Evolutionary conservation across 257 asterid species (phyloP), one percentile per base, ranked within the genome.

Genomic region (Avicennia marina): DNA sequence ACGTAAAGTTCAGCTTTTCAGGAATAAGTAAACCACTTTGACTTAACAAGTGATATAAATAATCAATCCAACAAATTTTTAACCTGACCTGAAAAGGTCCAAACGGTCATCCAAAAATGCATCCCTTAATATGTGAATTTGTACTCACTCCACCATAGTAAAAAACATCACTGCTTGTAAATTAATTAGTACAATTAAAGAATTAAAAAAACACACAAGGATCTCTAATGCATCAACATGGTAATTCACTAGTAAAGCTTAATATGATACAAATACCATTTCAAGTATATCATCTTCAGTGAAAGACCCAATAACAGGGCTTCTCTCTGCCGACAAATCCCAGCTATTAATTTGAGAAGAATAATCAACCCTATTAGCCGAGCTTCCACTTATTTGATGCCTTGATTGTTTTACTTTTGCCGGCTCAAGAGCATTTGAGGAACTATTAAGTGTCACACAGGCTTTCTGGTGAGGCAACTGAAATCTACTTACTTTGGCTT

Each of bases 211-310:
- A 8, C 34, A 51, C 13, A 38, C 48, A 65, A 51, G 41, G 54
- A 17, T 56, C 25, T 63, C 56, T n/a, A 60, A 56, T 65, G 47
- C 57, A 70, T 6, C n/a, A 51, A 62, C 20, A 9, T 25, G 31
- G 41, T 49, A 44, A 58, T 41, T 40, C 18, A 53, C 13, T 34
- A 32, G 6, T 44, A 58, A 34, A 57, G 62, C 27, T 49, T 40
- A 51, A 71, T 64, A 70, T 43, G 66, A 67, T 69, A 58, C 49
- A 74, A 60, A 44, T 73, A 87, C 95, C 98, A 87, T 91, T 60
- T 85, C 86, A 61, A 91, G 84, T 61, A 91, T 74, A 77, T 87
- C 96, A 64, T 91, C 93, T 60, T 91, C 96, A 34, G 96, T 87
- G 65, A 90, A 58, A 60, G 75, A 72, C 75, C 90, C 78, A 43